Conservation (phyloP, 305 asterid genomes). For the Rubia peregrina region DNA sequence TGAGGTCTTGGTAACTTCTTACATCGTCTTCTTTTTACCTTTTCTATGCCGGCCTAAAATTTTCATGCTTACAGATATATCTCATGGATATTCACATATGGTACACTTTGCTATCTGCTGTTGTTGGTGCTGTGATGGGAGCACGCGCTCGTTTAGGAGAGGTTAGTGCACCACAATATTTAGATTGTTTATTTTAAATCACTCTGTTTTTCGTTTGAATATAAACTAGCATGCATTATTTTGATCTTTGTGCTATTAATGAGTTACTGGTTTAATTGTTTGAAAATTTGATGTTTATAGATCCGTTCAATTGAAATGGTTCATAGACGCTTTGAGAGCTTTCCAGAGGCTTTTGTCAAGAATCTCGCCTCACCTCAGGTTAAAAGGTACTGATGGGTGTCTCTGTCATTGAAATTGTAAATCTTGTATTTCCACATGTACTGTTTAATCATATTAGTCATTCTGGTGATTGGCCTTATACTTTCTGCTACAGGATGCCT, state of each 20-base stretch:
- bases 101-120: conserved; percentile 86
- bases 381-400: conserved; percentile 35
- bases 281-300: conserved; percentile 32
- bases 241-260: too few relatives aligned
- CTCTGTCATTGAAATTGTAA: not conserved
- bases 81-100: conserved; percentile 95
- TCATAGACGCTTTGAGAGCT: conserved; percentile 94
- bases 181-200: not conserved
- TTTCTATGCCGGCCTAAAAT: conserved; percentile 5
- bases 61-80: conserved; percentile 54
- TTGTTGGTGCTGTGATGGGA: conserved; percentile 97
- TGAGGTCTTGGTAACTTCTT: not conserved
- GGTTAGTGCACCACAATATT: conserved; percentile 32
- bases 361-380: conserved; percentile 65
- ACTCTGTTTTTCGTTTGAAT: conserved; percentile 3
- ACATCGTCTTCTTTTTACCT: not conserved
- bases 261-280: conserved; percentile 4
- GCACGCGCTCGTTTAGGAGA: conserved; percentile 93
- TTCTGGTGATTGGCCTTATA: not conserved
- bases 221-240: not conserved
- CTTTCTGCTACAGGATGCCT: conserved; percentile 54
- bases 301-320: conserved; percentile 97
- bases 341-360: conserved; percentile 88
- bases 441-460: not conserved
- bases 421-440: not conserved